Conservation (phyloP, 129 eudicot species). For the Centaurea solstitialis region DNA sequence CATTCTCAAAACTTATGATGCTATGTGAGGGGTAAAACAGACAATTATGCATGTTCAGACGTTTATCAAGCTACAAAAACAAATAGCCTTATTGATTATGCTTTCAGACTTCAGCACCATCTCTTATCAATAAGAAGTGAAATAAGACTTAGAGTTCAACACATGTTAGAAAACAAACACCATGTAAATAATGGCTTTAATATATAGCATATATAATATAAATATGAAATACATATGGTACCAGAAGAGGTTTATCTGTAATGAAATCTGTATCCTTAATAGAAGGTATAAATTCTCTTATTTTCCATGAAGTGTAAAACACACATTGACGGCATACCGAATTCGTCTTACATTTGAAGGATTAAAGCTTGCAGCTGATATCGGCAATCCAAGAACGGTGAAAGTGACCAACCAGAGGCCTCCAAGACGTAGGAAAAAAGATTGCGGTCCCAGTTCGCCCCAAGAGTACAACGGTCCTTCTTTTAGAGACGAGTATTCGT, state of each 20-base stretch:
- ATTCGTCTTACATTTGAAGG: conserved; percentile 65
- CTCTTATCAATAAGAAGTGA: background rate
- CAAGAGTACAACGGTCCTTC: conserved; percentile 87
- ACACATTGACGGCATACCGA: background rate
- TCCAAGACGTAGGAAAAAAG: conserved; percentile 84
- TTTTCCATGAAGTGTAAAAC: background rate
- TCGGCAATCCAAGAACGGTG: conserved; percentile 78
- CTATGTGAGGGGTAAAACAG: background rate
- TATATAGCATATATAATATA: background rate
- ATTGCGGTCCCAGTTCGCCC: conserved; percentile 82
- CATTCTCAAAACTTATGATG: no score
- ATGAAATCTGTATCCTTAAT: no score
- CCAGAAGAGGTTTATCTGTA: background rate
- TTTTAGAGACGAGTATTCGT: conserved; percentile 94
- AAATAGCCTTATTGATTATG: background rate
- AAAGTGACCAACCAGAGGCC: conserved; percentile 92
- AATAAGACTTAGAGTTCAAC: background rate
- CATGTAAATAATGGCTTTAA: background rate
- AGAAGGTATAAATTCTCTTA: background rate
- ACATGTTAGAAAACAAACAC: no score
- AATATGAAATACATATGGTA: background rate
- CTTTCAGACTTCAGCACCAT: background rate
- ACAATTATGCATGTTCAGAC: background rate
- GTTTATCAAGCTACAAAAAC: background rate
- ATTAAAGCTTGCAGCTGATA: conserved; percentile 98